Conservation (phyloP, 2,329 filamentous ascomycete genomes). For the Rutstroemia sp. region DNA sequence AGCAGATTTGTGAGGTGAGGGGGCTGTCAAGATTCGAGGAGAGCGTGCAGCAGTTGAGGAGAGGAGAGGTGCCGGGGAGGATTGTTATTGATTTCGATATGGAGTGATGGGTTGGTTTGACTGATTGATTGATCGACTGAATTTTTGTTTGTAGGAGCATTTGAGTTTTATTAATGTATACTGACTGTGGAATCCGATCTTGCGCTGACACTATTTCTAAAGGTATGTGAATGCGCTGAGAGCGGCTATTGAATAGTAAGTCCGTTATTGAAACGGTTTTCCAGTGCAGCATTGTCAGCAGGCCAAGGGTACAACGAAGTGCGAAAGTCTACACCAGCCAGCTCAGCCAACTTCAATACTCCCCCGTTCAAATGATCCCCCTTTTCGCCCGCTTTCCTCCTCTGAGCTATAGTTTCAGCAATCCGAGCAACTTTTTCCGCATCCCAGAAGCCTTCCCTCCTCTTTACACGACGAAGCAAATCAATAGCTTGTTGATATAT, state of each 20-base stretch:
- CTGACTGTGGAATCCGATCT: too few species aligned
- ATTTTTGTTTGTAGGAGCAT: too few species aligned
- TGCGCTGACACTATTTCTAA: too few species aligned
- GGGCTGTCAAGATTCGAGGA: conserved; percentile 14
- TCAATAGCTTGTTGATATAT: conserved; percentile 13
- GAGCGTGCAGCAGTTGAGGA: conserved; percentile 18
- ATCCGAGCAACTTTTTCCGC: conserved; percentile 7
- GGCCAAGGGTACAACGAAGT: neutral
- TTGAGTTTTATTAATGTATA: too few species aligned
- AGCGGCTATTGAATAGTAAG: too few species aligned
- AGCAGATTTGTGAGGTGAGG: conserved; percentile 16
- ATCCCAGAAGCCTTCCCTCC: conserved; percentile 17
- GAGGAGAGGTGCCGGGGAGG: conserved; percentile 19
- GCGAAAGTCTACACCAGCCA: neutral
- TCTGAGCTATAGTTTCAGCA: conserved; percentile 10
- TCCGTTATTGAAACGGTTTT: too few species aligned
- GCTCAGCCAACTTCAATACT: neutral
- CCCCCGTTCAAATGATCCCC: neutral
- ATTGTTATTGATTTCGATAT: conserved; percentile 20
- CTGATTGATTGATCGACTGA: too few species aligned
- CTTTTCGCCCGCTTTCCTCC: neutral
- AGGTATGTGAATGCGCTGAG: too few species aligned
- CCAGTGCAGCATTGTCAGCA: too few species aligned
- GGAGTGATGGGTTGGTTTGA: neutral
- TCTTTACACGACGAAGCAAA: conserved; percentile 9